These are phyloP conservation scores for Solanum lignicaule DNA, from an alignment of 257 asterid genomes.

Conservation along the genomic window DNA sequence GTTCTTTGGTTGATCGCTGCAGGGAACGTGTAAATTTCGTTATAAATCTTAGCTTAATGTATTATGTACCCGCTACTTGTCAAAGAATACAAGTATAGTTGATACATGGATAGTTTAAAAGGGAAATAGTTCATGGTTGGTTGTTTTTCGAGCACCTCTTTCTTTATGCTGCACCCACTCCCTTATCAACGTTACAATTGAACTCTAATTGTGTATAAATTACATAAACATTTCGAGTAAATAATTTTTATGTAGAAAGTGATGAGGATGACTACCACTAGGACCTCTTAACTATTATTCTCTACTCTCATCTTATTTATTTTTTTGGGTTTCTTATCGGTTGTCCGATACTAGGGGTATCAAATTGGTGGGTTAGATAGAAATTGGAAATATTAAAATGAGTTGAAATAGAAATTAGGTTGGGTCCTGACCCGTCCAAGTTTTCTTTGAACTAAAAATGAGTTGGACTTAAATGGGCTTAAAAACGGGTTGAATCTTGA, in stretches of 20 bases:
- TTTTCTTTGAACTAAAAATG: too few species aligned
- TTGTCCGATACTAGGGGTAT: too few species aligned
- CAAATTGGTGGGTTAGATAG: neutral
- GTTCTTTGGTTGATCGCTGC: neutral
- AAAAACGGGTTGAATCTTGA: too few species aligned
- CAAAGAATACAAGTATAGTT: neutral
- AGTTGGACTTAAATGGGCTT: neutral
- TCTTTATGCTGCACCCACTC: neutral
- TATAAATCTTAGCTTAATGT: neutral
- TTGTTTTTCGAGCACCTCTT: neutral
- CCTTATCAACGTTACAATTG: neutral
- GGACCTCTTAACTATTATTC: neutral
- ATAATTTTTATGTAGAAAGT: neutral
- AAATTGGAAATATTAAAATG: too few species aligned
- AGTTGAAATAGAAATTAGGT: neutral
- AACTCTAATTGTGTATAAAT: neutral
- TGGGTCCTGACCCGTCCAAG: fast-evolving
- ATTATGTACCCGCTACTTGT: neutral
- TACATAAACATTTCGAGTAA: neutral
- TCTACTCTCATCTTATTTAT: neutral
- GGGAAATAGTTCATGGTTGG: neutral
- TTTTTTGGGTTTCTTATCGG: too few species aligned
- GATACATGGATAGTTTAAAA: neutral
- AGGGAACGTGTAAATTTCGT: neutral
- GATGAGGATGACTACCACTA: neutral